phyloP scores from a whole-genome alignment of 371 early-diverging fungal genomes.

The Mortierella sp. region DNA sequence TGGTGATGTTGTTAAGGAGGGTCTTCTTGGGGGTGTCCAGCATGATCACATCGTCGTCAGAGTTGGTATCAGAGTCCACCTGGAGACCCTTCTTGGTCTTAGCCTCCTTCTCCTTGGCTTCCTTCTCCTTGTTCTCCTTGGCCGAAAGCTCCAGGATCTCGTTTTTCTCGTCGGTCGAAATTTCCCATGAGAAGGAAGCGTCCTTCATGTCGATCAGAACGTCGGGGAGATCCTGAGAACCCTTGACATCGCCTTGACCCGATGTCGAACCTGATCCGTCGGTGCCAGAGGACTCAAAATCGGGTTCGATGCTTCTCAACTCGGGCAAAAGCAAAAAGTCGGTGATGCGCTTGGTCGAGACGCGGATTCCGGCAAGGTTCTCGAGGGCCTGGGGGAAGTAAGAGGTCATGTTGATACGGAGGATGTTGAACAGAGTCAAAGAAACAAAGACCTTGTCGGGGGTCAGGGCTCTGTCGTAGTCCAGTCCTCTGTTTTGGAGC shows the following conservation, averaged over 20 bases:
- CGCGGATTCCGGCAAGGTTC: conserved; percentile 67
- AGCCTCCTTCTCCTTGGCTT: neutral
- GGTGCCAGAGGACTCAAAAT: neutral
- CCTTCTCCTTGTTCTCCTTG: conserved; percentile 8
- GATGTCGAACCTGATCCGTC: too few species aligned
- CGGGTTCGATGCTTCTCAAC: conserved; percentile 50
- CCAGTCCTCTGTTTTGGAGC: conserved; percentile 30
- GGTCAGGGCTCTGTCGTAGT: conserved; percentile 1
- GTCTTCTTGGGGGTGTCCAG: conserved; percentile 9
- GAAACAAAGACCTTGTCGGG: conserved; percentile 59
- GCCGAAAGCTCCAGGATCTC: conserved; percentile 18
- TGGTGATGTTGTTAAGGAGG: conserved; percentile 20
- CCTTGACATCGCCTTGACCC: conserved; percentile 3
- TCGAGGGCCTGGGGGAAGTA: conserved; percentile 69
- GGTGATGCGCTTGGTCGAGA: conserved; percentile 67
- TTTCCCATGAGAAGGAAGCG: conserved; percentile 22
- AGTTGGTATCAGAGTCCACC: neutral
- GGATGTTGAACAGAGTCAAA: conserved; percentile 58
- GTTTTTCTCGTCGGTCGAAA: conserved; percentile 17
- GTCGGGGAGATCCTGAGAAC: conserved; percentile 8
- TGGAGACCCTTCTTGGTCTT: neutral
- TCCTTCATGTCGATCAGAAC: conserved; percentile 20
- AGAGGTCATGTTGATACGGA: conserved; percentile 67
- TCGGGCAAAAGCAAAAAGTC: conserved; percentile 69
- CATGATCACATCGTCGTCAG: neutral